Evolutionary conservation across 164 flowering plant genomes (phyloP).

Genomic region (Annona cherimola): DNA sequence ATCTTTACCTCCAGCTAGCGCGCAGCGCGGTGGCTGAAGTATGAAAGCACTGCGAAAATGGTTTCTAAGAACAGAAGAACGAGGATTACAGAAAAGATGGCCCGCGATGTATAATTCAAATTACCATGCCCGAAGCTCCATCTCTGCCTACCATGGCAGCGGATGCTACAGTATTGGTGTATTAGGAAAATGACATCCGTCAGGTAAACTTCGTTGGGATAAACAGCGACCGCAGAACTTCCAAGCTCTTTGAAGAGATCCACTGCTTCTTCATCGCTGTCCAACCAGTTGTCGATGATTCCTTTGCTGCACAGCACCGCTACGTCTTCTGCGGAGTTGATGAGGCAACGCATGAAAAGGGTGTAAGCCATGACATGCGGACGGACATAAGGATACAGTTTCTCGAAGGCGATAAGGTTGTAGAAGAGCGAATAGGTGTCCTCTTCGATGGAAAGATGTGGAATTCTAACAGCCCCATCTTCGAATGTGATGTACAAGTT

Average conservation of each 20-base stretch:
- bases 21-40: background rate
- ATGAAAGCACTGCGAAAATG: background rate
- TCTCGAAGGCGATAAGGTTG: constrained; percentile 25
- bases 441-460: constrained; percentile 18
- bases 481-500: constrained; percentile 17
- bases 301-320: constrained; percentile 11
- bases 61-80: constrained; percentile 3
- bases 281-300: constrained; percentile 21
- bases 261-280: constrained; percentile 18
- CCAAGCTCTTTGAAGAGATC: constrained; percentile 17
- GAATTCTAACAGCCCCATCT: constrained; percentile 18
- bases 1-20: too few species aligned
- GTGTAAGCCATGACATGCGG: background rate
- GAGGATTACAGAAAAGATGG: background rate
- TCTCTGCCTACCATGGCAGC: constrained; percentile 13
- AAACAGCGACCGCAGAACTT: constrained; percentile 13
- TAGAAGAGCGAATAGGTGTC: constrained; percentile 16
- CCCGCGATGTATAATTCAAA: constrained; percentile 10
- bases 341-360: constrained; percentile 2
- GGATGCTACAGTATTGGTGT: constrained; percentile 8
- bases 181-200: constrained; percentile 11
- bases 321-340: constrained; percentile 15
- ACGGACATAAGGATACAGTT: constrained; percentile 7
- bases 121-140: constrained; percentile 1
- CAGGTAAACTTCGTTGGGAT: constrained; percentile 12